phyloP scores from a whole-genome alignment of 371 early-diverging fungal genomes.

The Dichotomocladium elegans region DNA sequence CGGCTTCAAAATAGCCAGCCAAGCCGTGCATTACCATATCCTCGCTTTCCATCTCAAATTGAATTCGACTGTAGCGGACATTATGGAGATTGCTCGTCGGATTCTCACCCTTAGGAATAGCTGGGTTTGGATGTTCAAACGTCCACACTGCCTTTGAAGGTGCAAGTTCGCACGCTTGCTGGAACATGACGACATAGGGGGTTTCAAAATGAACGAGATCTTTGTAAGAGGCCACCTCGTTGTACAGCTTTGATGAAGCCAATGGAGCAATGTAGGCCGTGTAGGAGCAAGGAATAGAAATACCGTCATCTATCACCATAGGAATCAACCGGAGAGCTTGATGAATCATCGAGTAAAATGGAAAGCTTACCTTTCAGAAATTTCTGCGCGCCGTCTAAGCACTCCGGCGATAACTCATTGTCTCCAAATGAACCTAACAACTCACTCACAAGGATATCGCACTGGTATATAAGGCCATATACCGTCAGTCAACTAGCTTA shows the following conservation, averaged over 20 bases:
- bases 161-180: conserved; percentile 64
- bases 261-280: conserved; percentile 82
- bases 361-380: conserved; percentile 74
- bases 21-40: conserved; percentile 84
- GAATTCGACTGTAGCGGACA: conserved; percentile 47
- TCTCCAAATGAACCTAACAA: conserved; percentile 94
- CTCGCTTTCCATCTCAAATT: conserved; percentile 49
- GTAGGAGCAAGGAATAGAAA: conserved; percentile 86
- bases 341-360: no score
- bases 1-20: conserved; percentile 92
- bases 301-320: conserved; percentile 58
- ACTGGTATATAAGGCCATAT: no score
- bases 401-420: conserved; percentile 97
- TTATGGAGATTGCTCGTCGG: conserved; percentile 74
- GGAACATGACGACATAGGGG: conserved; percentile 92
- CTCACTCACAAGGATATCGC: conserved; percentile 90
- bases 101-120: conserved; percentile 34
- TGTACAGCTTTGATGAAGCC: conserved; percentile 78
- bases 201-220: conserved; percentile 73
- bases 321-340: no score
- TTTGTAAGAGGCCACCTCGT: conserved; percentile 60
- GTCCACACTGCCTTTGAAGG: conserved; percentile 73
- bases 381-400: conserved; percentile 88
- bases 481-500: background rate
- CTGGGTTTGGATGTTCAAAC: conserved; percentile 76